Base-by-base conservation (phyloP, 225 moss, liverwort and hornwort genomes). In the Anthoceros angustus region DNA sequence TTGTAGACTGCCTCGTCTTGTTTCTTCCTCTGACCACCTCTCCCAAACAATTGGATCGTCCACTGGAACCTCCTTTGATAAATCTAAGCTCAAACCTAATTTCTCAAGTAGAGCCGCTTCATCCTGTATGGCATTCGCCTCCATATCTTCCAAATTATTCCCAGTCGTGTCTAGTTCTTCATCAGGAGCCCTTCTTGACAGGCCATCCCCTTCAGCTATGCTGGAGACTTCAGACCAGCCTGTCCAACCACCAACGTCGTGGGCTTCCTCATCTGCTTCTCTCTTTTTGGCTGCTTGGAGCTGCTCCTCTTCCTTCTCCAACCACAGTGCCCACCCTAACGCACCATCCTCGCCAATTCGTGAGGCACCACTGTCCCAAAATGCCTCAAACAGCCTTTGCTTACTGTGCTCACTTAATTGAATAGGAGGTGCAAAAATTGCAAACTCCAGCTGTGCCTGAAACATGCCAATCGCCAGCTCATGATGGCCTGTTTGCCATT, bases 331-430 rank as follows among this genome's bases (percentile, higher is more conserved):
- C 98, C 98, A 98, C 25, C 98, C 98, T 78, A 84, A 60, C 25
- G 92, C 92, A 77, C 86, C 92, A 67, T 86, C 83, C 74, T 98
- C 92, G 42, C 98, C 98, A 73, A 98, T 81, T 75, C 92, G 85
- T 61, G 64, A 79, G 73, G 87, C 88, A 48, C 82, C 78, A 76
- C 87, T 92, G 69, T 78, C 76, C 98, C 98, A 98, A 67, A 98
- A 98, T 65, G 83, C 81, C 76, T 89, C 92, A 74, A 98, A 98
- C 62, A 87, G 77, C 43, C 82, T 81, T 25, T 81, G 70, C 64
- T 89, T 98, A 67, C 79, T 81, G 74, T 74, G 82, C 63, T 92
- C 98, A 69, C 69, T 89, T 12, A 83, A 73, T 66, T 86, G 78
- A 73, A 91, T 79, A 25, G 82, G 81, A 64, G 98, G 98, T 70